Evolutionary conservation across 805 yeast genomes (phyloP).

Genomic region (Candida silvicultrix): DNA sequence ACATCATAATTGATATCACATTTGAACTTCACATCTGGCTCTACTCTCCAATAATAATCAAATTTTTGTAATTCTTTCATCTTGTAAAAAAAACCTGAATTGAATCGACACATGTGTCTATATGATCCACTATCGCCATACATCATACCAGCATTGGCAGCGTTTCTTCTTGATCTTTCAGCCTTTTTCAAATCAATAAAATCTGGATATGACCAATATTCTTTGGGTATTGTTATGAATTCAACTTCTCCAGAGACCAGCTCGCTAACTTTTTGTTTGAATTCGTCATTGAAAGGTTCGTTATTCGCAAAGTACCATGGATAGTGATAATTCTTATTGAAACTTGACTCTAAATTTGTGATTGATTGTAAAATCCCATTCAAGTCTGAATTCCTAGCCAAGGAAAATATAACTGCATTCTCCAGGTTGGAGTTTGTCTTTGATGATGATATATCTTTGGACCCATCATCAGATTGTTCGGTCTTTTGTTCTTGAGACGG

Average conservation of each 20-base stretch:
- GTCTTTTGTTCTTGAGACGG: neutral
- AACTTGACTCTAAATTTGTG: slow-evolving; percentile 54
- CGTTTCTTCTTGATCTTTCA: slow-evolving; percentile 30
- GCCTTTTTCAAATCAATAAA: slow-evolving; percentile 48
- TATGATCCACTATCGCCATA: slow-evolving; percentile 55
- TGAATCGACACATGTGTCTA: slow-evolving; percentile 51
- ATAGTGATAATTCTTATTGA: slow-evolving; percentile 52
- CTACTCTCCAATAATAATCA: slow-evolving; percentile 69
- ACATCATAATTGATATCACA: slow-evolving; percentile 63
- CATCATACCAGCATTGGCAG: slow-evolving; percentile 34
- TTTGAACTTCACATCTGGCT: slow-evolving; percentile 49
- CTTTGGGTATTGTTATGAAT: slow-evolving; percentile 49
- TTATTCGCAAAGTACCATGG: slow-evolving; percentile 77
- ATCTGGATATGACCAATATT: slow-evolving; percentile 63
- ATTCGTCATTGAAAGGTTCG: slow-evolving; percentile 46
- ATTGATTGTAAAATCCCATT: slow-evolving; percentile 48
- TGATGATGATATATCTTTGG: neutral
- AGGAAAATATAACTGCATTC: neutral
- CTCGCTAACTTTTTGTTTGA: slow-evolving; percentile 35
- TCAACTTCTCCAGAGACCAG: slow-evolving; percentile 49
- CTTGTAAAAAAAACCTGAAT: slow-evolving; percentile 47
- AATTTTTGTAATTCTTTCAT: slow-evolving; percentile 51
- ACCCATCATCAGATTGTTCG: neutral
- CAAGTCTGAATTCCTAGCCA: slow-evolving; percentile 47
- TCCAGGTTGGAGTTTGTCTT: too few relatives aligned